A percentile compares a stretch with the other conserved stretches of the same genome.
Conservation (phyloP, 345 rosid species). For the Syzygium aqueum region DNA sequence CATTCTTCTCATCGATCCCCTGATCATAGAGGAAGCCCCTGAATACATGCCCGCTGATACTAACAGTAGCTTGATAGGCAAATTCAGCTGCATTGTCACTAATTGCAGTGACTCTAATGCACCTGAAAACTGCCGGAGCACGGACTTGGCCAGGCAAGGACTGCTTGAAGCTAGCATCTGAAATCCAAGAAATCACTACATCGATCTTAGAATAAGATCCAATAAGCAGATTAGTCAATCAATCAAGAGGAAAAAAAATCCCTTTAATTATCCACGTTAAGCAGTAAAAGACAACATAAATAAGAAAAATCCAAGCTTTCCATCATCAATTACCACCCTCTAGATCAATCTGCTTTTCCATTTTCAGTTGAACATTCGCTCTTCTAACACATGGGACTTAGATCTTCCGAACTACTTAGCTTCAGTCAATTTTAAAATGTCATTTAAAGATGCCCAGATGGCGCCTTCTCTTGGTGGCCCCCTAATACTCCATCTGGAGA, state of each 20-base stretch:
- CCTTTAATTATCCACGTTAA: neutral
- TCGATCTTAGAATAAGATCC: neutral
- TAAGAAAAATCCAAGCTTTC: neutral
- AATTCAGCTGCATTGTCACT: conserved; percentile 26
- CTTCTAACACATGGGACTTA: neutral
- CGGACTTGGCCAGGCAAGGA: conserved; percentile 28
- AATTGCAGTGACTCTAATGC: conserved; percentile 30
- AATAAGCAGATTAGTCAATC: neutral
- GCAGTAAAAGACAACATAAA: neutral
- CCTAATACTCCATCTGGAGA: neutral
- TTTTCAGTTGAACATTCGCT: neutral
- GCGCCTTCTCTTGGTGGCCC: neutral
- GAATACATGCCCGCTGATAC: conserved; percentile 44
- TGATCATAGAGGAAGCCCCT: conserved; percentile 53
- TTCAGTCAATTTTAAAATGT: neutral
- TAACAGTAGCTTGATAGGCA: conserved; percentile 36
- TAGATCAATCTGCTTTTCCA: neutral
- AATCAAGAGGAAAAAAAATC: neutral
- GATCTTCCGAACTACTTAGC: neutral
- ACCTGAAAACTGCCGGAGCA: conserved; percentile 33
- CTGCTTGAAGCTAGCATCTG: conserved; percentile 33
- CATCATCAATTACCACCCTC: neutral
- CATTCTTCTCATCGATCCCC: conserved; percentile 49
- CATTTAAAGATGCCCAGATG: neutral
- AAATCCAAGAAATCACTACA: neutral